phyloP scores from a whole-genome alignment of 306 rosid species.

The Heteromeles arbutifolia region DNA sequence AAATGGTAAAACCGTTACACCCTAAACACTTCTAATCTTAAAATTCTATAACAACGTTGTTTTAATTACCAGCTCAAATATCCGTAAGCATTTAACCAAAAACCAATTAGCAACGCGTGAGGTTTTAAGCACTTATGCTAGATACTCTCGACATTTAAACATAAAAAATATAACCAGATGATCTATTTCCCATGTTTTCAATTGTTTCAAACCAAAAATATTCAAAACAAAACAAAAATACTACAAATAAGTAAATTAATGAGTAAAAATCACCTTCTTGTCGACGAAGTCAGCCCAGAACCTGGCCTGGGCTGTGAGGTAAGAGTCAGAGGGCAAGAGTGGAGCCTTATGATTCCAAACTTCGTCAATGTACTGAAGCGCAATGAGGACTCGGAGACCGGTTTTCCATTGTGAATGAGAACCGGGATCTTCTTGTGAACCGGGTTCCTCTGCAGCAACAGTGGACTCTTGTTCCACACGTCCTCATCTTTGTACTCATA shows the following conservation, averaged over 20 bases:
- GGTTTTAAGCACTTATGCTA: background rate
- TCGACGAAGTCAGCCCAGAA: conserved; percentile 44
- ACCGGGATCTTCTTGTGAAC: conserved; percentile 49
- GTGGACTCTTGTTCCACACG: conserved; percentile 36
- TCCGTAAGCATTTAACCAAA: background rate
- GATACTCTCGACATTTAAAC: background rate
- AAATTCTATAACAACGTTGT: background rate
- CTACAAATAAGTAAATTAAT: background rate
- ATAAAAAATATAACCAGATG: background rate
- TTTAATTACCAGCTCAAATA: background rate
- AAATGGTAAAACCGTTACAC: background rate
- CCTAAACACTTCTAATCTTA: background rate
- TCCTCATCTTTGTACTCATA: conserved; percentile 32
- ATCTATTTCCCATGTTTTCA: conserved; percentile 8
- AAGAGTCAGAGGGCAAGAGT: conserved; percentile 36
- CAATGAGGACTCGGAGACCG: conserved; percentile 41
- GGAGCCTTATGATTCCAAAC: conserved; percentile 23
- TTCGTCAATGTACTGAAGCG: conserved; percentile 38
- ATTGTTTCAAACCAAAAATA: background rate
- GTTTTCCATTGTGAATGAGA: conserved; percentile 52
- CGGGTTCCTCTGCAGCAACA: conserved; percentile 48
- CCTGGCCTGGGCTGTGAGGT: conserved; percentile 34
- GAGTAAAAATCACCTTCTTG: conserved; percentile 19
- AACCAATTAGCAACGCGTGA: background rate
- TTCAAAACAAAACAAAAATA: background rate